A percentile compares a stretch with the other conserved stretches of the same genome.
phyloP scores from a whole-genome alignment of 257 asterid genomes.

The Petunia secreta region DNA sequence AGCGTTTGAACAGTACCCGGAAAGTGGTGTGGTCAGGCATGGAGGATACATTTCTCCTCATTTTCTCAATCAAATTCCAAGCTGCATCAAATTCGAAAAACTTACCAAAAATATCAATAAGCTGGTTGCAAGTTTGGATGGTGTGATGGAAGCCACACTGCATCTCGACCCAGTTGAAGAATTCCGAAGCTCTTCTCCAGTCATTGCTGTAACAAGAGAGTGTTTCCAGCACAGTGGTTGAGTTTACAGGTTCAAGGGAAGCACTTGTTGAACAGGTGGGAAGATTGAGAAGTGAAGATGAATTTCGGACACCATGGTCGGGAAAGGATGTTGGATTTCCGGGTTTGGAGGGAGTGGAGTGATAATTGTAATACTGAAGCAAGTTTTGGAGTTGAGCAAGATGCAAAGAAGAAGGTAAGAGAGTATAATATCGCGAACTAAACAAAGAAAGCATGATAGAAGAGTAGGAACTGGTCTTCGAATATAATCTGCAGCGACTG shows the following conservation, averaged over 20 bases:
- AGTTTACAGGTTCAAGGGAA: constrained; percentile 37
- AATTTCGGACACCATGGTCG: constrained; percentile 22
- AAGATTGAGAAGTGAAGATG: constrained; percentile 33
- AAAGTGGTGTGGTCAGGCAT: constrained; percentile 73
- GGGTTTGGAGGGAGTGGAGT: constrained; percentile 29
- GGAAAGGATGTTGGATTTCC: constrained; percentile 32
- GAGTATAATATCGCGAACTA: constrained; percentile 38
- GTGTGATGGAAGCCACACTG: constrained; percentile 64
- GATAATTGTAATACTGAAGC: constrained; percentile 26
- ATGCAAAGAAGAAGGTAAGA: constrained; percentile 36
- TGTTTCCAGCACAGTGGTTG: constrained; percentile 54
- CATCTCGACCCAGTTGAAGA: constrained; percentile 82
- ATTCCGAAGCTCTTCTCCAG: constrained; percentile 83
- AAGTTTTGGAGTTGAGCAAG: constrained; percentile 40
- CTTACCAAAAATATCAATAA: constrained; percentile 82
- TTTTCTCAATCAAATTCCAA: constrained; percentile 63
- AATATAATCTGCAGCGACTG: constrained; percentile 15
- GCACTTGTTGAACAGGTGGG: constrained; percentile 30
- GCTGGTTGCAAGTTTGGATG: constrained; percentile 63
- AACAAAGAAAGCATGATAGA: constrained; percentile 47
- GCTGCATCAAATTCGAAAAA: constrained; percentile 71
- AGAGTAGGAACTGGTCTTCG: constrained; percentile 3
- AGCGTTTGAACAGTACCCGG: constrained; percentile 75
- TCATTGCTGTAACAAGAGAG: constrained; percentile 76
- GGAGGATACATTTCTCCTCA: constrained; percentile 45